Percentiles rank a stretch among this genome's conserved stretches.
Conservation (phyloP, 768 basidiomycete genomes). For the Mycena rosella region DNA sequence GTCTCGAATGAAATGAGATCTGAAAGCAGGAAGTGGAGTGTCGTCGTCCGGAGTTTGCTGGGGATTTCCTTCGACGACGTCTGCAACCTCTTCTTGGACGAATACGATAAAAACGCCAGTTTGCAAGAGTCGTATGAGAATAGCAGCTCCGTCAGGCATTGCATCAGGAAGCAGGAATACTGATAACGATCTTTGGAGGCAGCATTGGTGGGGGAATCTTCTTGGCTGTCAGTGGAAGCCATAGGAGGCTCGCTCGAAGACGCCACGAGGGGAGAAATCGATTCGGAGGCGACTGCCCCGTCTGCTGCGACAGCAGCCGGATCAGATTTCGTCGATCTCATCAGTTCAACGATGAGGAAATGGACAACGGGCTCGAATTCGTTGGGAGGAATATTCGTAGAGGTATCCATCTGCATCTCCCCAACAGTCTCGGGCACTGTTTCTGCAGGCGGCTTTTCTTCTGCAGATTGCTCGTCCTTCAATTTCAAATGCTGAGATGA, state of each 20-base stretch:
- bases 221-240: conserved; percentile 23
- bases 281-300: neutral
- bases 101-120: conserved; percentile 84
- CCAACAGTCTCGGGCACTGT: conserved; percentile 42
- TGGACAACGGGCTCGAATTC: conserved; percentile 75
- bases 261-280: neutral
- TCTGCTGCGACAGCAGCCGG: conserved; percentile 15
- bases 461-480: conserved; percentile 52
- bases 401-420: conserved; percentile 74
- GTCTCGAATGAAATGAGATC: conserved; percentile 86
- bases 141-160: conserved; percentile 90
- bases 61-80: conserved; percentile 72
- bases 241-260: conserved; percentile 12
- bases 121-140: conserved; percentile 97
- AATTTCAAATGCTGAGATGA: conserved; percentile 69
- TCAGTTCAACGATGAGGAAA: conserved; percentile 79
- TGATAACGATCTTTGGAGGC: conserved; percentile 56
- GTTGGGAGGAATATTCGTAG: conserved; percentile 43
- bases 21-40: conserved; percentile 84
- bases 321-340: conserved; percentile 46
- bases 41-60: conserved; percentile 72
- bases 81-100: conserved; percentile 72
- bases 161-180: conserved; percentile 89
- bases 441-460: conserved; percentile 40
- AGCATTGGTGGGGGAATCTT: conserved; percentile 29